These are phyloP conservation scores for Dicorynia guianensis DNA, from an alignment of 306 rosid species.

Conservation along the genomic window DNA sequence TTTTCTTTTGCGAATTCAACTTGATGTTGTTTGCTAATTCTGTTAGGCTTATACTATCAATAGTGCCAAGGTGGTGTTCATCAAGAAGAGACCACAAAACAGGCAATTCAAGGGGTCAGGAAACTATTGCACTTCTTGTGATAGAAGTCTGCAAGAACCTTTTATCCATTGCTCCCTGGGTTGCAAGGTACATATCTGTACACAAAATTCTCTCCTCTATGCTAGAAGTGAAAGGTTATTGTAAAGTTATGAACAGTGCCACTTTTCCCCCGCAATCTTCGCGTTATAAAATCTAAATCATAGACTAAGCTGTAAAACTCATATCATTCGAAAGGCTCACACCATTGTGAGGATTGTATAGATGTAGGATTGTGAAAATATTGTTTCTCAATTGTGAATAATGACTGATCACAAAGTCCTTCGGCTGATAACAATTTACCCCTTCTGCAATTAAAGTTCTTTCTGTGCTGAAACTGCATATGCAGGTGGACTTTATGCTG, in stretches of 20 bases:
- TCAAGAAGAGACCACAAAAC: constrained; percentile 95
- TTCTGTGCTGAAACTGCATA: not conserved
- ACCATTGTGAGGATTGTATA: too few species aligned
- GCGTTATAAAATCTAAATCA: too few species aligned
- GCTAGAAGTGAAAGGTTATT: not conserved
- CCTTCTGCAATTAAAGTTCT: not conserved
- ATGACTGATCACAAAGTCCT: not conserved
- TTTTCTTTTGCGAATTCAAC: constrained; percentile 12
- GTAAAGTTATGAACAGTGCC: too few species aligned
- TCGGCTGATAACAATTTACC: not conserved
- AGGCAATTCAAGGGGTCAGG: constrained; percentile 98
- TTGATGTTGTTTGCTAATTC: not conserved
- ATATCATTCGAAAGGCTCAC: too few species aligned
- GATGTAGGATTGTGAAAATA: too few species aligned
- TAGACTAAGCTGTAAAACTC: too few species aligned
- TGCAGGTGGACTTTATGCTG: constrained; percentile 85
- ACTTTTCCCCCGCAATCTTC: too few species aligned
- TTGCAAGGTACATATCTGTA: constrained; percentile 72
- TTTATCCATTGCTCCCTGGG: constrained; percentile 91
- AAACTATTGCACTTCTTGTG: constrained; percentile 94
- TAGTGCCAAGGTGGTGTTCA: constrained; percentile 96
- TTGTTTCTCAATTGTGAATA: too few species aligned
- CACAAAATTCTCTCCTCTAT: constrained; percentile 16
- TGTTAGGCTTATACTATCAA: constrained; percentile 87
- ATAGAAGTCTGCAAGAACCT: constrained; percentile 96